Evolutionary conservation across 2,329 filamentous ascomycete genomes (phyloP).

Genomic region (Aureobasidium pullulans): DNA sequence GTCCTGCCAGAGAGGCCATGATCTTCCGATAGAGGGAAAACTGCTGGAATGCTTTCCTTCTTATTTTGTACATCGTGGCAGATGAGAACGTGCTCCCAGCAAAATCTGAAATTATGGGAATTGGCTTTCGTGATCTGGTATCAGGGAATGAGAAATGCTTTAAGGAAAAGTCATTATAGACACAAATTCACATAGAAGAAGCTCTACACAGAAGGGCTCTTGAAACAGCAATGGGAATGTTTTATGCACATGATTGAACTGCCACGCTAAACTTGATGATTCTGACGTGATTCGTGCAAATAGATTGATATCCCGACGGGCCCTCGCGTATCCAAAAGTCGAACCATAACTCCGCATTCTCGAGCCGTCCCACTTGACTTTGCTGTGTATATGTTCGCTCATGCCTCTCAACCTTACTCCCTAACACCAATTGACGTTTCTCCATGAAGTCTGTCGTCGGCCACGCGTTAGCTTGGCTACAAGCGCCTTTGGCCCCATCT

Average conservation of each 20-base stretch:
- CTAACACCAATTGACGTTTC: neutral
- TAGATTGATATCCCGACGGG: neutral
- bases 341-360: neutral
- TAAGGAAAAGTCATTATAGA: neutral
- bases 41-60: neutral
- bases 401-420: neutral
- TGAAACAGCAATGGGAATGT: neutral
- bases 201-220: neutral
- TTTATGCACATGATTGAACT: neutral
- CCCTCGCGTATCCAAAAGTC: neutral
- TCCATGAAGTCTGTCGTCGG: neutral
- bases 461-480: neutral
- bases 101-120: neutral
- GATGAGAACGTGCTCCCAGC: neutral
- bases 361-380: neutral
- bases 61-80: neutral
- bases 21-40: constrained; percentile 30
- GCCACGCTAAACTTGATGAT: neutral
- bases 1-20: constrained; percentile 58
- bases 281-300: neutral
- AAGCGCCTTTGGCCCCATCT: neutral
- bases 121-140: constrained; percentile 4
- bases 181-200: constrained; percentile 3
- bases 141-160: constrained; percentile 7
- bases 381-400: neutral